phyloP scores from a whole-genome alignment of 306 rosid species.

The Glycine soja region DNA sequence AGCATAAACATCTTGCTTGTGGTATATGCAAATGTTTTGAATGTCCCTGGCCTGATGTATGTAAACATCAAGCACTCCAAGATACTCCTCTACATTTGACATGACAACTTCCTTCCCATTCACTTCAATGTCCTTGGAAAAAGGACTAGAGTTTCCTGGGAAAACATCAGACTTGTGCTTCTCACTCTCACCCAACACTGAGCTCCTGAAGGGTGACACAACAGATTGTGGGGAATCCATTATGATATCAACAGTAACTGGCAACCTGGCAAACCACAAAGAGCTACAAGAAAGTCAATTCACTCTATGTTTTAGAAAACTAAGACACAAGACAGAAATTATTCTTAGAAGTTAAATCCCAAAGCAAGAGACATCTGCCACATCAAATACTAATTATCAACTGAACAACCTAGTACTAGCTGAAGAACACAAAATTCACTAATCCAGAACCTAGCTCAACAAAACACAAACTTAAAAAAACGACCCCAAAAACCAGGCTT shows the following conservation, averaged over 20 bases:
- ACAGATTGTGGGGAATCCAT: slow-evolving; percentile 97
- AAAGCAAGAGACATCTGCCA: slow-evolving; percentile 7
- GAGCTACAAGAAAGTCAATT: slow-evolving; percentile 39
- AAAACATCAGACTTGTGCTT: slow-evolving; percentile 56
- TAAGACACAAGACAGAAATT: slow-evolving; percentile 23
- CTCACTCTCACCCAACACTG: slow-evolving; percentile 62
- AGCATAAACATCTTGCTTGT: slow-evolving; percentile 99
- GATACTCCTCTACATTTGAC: slow-evolving; percentile 55
- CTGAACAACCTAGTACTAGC: slow-evolving; percentile 21
- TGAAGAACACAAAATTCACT: slow-evolving; percentile 17
- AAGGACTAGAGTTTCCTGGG: slow-evolving; percentile 39
- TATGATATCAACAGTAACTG: slow-evolving; percentile 38
- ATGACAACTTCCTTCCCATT: slow-evolving; percentile 62
- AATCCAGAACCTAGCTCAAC: slow-evolving; percentile 17
- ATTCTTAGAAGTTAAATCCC: slow-evolving; percentile 31
- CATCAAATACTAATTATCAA: background rate
- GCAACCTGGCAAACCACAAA: slow-evolving; percentile 57
- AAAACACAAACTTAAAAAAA: slow-evolving; percentile 28
- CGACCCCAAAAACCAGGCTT: slow-evolving; percentile 23
- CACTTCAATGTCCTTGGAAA: slow-evolving; percentile 62
- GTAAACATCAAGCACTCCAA: slow-evolving; percentile 79
- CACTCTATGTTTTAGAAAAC: slow-evolving; percentile 38
- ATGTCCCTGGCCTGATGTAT: slow-evolving; percentile 94
- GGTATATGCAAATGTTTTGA: slow-evolving; percentile 97
- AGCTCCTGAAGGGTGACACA: slow-evolving; percentile 79